A percentile compares a stretch with the other conserved stretches of the same genome.
Evolutionary conservation across 2,329 filamentous ascomycete genomes (phyloP).

Genomic region (Colletotrichum sublineola): DNA sequence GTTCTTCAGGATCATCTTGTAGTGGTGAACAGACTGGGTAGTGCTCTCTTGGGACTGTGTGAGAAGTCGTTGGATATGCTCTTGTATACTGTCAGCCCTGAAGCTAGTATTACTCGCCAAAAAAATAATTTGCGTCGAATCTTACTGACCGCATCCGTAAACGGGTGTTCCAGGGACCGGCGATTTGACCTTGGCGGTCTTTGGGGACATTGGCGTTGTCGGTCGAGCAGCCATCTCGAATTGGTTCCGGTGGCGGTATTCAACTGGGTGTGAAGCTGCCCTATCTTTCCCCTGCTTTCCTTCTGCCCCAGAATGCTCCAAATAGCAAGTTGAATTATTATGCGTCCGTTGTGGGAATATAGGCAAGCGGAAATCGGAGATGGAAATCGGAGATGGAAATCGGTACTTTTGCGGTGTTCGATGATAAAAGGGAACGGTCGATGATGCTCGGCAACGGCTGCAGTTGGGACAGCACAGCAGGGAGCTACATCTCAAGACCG

Average conservation of each 20-base stretch:
- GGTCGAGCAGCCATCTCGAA: constrained; percentile 60
- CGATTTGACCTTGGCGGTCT: constrained; percentile 71
- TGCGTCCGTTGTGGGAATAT: not conserved
- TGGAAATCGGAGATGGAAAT: not conserved
- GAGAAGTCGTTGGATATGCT: constrained; percentile 79
- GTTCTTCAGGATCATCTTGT: constrained; percentile 77
- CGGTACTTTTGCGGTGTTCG: not conserved
- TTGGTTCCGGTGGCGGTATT: not conserved
- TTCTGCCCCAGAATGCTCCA: not conserved
- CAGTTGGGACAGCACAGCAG: constrained; percentile 11
- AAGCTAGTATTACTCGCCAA: constrained; percentile 36
- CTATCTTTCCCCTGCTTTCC: not conserved
- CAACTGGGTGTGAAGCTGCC: not conserved
- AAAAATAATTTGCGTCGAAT: constrained; percentile 23
- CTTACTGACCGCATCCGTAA: constrained; percentile 73
- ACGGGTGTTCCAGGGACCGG: constrained; percentile 70
- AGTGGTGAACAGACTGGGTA: constrained; percentile 78
- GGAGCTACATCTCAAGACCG: not conserved
- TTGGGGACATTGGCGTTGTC: constrained; percentile 66
- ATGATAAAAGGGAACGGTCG: constrained; percentile 17
- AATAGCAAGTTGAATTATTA: not conserved
- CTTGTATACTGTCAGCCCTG: constrained; percentile 56
- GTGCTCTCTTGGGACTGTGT: constrained; percentile 72
- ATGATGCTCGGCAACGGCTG: constrained; percentile 13
- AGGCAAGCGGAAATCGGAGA: not conserved